Percentiles rank a stretch among this genome's conserved stretches.
Evolutionary conservation across 345 rosid genomes (phyloP).

Genomic region (Citrus unshiu): DNA sequence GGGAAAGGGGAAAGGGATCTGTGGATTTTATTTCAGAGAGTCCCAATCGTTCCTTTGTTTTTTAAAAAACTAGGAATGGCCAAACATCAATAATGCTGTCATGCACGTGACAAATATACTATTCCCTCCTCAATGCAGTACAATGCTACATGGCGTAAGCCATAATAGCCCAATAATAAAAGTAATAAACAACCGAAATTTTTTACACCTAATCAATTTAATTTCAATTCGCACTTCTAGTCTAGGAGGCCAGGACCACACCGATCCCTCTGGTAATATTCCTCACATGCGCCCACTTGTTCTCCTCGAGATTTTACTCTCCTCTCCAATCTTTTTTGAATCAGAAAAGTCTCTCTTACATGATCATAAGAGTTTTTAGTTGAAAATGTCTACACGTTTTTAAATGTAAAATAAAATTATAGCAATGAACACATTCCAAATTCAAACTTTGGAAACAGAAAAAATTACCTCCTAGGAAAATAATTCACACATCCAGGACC

Average conservation of each 20-base stretch:
- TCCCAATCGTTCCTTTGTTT: background rate
- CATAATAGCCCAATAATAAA: background rate
- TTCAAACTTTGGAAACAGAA: too few species aligned
- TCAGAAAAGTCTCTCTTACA: background rate
- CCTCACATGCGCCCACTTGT: background rate
- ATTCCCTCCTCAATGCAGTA: background rate
- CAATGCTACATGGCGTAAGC: background rate
- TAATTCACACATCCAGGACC: too few species aligned
- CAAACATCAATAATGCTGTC: conserved; percentile 41
- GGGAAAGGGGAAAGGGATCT: conserved; percentile 7
- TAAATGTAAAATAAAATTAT: too few species aligned
- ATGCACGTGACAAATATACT: conserved; percentile 39
- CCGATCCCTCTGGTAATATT: background rate
- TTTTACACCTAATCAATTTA: background rate
- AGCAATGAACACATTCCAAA: too few species aligned
- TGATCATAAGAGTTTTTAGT: too few species aligned
- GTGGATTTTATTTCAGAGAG: background rate
- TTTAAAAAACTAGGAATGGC: conserved; percentile 30
- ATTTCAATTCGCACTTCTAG: background rate
- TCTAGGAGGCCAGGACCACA: background rate
- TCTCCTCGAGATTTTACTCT: background rate
- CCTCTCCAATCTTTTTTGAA: background rate
- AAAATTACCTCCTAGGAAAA: too few species aligned
- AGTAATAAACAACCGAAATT: background rate
- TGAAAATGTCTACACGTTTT: too few species aligned